These are phyloP conservation scores for Colletotrichum liaoningense DNA, from an alignment of 2,329 filamentous ascomycete genomes.

Conservation along the genomic window DNA sequence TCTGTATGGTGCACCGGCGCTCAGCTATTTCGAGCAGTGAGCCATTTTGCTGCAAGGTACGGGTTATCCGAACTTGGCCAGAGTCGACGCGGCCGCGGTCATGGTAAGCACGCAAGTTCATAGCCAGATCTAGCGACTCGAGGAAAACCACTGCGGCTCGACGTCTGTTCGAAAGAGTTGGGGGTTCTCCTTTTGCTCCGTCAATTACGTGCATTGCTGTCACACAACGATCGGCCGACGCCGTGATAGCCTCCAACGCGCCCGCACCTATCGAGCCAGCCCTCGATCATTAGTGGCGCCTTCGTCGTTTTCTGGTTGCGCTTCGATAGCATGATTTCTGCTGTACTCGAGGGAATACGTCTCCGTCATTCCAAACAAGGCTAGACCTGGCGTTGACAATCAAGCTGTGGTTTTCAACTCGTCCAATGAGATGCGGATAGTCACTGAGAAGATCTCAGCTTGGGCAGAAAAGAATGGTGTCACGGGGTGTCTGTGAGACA, in stretches of 20 bases:
- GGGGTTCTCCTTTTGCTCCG: background rate
- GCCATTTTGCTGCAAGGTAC: slow-evolving; percentile 14
- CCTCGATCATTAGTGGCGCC: slow-evolving; percentile 4
- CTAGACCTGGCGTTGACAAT: slow-evolving; percentile 16
- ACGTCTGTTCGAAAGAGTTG: background rate
- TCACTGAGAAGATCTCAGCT: slow-evolving; percentile 5
- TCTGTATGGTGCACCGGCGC: background rate
- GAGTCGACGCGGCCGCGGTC: slow-evolving; percentile 5
- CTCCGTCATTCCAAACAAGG: slow-evolving; percentile 9
- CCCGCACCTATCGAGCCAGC: slow-evolving; percentile 26
- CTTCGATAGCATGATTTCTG: background rate
- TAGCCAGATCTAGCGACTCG: background rate
- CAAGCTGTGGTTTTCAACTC: background rate
- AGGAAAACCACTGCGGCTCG: background rate
- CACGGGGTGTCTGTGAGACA: slow-evolving; percentile 9
- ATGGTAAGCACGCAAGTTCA: background rate
- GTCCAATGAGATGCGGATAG: background rate
- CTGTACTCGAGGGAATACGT: background rate
- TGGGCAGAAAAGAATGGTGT: slow-evolving; percentile 1
- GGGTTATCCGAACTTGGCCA: background rate
- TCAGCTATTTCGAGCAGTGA: background rate
- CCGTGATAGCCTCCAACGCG: slow-evolving; percentile 17
- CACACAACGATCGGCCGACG: slow-evolving; percentile 17
- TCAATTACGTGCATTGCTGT: slow-evolving; percentile 1
- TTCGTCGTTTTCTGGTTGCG: slow-evolving; percentile 13